Base-by-base conservation (phyloP, 306 rosid species). In the Cucurbita pepo region DNA sequence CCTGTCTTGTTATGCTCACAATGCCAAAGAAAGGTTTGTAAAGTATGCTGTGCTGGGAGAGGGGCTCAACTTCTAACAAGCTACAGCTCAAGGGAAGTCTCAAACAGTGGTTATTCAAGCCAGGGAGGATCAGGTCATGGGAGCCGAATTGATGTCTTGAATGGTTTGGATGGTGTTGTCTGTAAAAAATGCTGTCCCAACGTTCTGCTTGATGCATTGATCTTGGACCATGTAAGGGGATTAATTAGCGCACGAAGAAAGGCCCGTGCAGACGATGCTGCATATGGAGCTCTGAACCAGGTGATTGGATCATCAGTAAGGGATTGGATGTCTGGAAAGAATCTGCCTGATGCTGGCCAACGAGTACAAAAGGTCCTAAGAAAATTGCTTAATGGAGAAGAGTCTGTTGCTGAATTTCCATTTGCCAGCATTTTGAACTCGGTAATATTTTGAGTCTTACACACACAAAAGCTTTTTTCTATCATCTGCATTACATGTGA, bases 341-440 rank as follows among this genome's bases (percentile, higher is more conserved):
- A 72, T 56, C 57, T 16, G 77, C 55, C 72, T 76, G 69, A 59
- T 66, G 77, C 77, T 83, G 58, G 75, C 75, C 83, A 81, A 72
- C 36, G 70, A 75, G 73, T 87, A 61, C 69, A 69, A 66, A 79
- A 87, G 79, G 72, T 76, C 70, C 66, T 76, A 22, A 58, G 71
- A 60, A 78, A 79, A 77, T 78, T 94, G 77, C 86, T 89, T 66
- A 81, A 84, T 4, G 95, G 92, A 83, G 87, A 60, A 79, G 91
- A 91, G 72, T 94, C 99, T 38, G 75, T 94, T 44, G 97, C 99
- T 58, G 99, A 91, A 77, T 91, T 91, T 86, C 99, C 99, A 45
- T 86, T 79, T 72, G 91, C 91, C 85, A 86, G 96, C 87, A 80
- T 94, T 81, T 77, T 94, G 74, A 86, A 89, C 65, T 86, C 86